Evolutionary conservation across 345 rosid genomes (phyloP), one percentile per base, ranked within the genome.

Genomic region (Populus tremula): DNA sequence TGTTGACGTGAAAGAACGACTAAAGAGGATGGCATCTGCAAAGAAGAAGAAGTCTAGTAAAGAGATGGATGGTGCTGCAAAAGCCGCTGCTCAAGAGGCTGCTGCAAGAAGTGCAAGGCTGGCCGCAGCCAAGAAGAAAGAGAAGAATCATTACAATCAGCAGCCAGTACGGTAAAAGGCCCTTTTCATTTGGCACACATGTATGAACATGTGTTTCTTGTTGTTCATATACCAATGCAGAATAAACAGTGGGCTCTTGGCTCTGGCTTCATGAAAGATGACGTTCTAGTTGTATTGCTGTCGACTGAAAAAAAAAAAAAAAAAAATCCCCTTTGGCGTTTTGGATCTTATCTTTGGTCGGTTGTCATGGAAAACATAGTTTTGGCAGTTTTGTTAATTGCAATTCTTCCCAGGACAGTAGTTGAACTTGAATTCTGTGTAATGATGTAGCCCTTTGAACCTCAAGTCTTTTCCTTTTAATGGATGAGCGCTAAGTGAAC

Each of bases 121-220:
- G n/a, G 94, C 94, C 13, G 91, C 94, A 7, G 89, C 92, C 35
- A 90, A 90, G 90, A 90, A 90, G 79, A 90, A 90, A 70, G 94
- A 90, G 82, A 90, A 89, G 87, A 89, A 83, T 71, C 94, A 90
- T 78, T 90, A 90, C 87, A 90, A 90, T 76, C 94, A 90, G 85
- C 94, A 90, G 83, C 94, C 94, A 3, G 82, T 85, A 77, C 86
- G 94, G 84, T 89, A 78, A 25, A 0, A 16, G 18, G 54, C 63
- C 36, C 36, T 17, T 2, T 72, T 68, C 50, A 11, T 29, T 47
- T 73, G 45, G 62, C 8, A 74, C 69, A 71, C 25, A 31, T 67
- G 67, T 66, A 65, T 73, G 84, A 80, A 80, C 87, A 78, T 78
- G 79, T 76, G 73, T 62, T 83, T 74, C 78, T 74, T 38, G 56